These are phyloP conservation scores for Aspergillus tanneri DNA, from an alignment of 2,329 filamentous ascomycete species.

Conservation along the genomic window DNA sequence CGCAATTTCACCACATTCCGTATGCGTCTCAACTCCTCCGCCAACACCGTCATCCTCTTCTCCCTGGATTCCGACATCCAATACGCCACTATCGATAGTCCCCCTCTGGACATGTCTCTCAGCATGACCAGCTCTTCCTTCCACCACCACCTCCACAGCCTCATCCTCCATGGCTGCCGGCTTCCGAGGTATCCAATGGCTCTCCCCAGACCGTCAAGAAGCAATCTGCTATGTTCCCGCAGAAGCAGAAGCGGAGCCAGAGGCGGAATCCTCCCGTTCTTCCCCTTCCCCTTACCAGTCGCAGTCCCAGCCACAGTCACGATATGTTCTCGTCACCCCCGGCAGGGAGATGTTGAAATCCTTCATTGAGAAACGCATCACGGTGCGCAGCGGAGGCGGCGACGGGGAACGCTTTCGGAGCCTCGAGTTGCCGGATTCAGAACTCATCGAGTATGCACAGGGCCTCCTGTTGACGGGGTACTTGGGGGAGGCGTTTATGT, in stretches of 20 bases:
- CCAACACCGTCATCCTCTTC: slow-evolving; percentile 33
- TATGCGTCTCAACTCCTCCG: slow-evolving; percentile 29
- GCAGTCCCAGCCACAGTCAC: slow-evolving; percentile 11
- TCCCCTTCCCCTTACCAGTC: too few species aligned
- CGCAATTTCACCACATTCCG: slow-evolving; percentile 36
- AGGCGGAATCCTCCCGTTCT: too few species aligned
- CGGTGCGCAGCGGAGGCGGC: slow-evolving; percentile 22
- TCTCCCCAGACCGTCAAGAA: slow-evolving; percentile 27
- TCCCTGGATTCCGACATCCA: slow-evolving; percentile 28
- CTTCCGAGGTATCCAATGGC: slow-evolving; percentile 21
- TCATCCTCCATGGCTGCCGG: background rate
- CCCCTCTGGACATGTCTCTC: background rate
- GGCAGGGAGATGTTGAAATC: slow-evolving; percentile 29
- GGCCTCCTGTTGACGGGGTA: slow-evolving; percentile 27
- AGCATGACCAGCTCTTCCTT: slow-evolving; percentile 3
- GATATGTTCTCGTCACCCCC: slow-evolving; percentile 30
- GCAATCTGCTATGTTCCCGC: slow-evolving; percentile 20
- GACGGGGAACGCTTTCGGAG: slow-evolving; percentile 25
- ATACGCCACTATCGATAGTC: slow-evolving; percentile 23
- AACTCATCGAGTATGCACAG: slow-evolving; percentile 33
- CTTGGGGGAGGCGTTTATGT: slow-evolving; percentile 31
- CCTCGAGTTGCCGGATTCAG: slow-evolving; percentile 22
- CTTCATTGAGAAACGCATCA: slow-evolving; percentile 27
- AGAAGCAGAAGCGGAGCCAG: too few species aligned
- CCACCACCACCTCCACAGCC: slow-evolving; percentile 6